Conservation (phyloP, 179 eudicot genomes). For the Carnegiea gigantea region DNA sequence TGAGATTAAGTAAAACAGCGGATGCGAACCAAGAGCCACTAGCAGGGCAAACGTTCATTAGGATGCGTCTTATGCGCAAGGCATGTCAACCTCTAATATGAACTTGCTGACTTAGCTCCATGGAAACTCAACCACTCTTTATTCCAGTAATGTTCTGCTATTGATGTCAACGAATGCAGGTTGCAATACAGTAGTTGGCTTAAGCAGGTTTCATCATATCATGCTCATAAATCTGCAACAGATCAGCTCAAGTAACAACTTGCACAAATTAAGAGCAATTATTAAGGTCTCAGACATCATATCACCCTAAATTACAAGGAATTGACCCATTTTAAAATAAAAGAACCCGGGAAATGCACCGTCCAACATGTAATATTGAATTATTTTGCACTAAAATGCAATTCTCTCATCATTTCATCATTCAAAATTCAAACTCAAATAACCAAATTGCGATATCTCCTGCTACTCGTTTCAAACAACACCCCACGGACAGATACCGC, state of each 20-base stretch:
- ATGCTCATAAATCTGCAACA: background rate
- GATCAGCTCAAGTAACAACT: background rate
- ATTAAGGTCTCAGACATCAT: background rate
- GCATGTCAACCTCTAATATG: background rate
- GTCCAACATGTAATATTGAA: background rate
- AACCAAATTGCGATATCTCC: background rate
- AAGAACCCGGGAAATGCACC: background rate
- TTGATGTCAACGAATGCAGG: background rate
- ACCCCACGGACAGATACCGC: background rate
- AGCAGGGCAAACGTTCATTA: no score
- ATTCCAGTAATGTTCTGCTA: background rate
- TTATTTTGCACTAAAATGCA: background rate
- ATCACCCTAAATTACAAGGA: background rate
- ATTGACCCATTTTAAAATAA: background rate
- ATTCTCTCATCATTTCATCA: background rate
- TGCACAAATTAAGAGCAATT: background rate
- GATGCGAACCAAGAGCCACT: background rate
- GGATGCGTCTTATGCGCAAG: background rate
- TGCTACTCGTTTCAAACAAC: background rate
- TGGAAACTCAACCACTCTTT: background rate
- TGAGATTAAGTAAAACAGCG: background rate
- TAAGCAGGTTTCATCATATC: background rate
- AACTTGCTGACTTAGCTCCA: background rate
- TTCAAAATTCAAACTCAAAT: background rate
- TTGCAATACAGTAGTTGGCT: background rate